Evolutionary conservation across 2,329 filamentous ascomycete genomes (phyloP).

Genomic region (Exserohilum turcica): DNA sequence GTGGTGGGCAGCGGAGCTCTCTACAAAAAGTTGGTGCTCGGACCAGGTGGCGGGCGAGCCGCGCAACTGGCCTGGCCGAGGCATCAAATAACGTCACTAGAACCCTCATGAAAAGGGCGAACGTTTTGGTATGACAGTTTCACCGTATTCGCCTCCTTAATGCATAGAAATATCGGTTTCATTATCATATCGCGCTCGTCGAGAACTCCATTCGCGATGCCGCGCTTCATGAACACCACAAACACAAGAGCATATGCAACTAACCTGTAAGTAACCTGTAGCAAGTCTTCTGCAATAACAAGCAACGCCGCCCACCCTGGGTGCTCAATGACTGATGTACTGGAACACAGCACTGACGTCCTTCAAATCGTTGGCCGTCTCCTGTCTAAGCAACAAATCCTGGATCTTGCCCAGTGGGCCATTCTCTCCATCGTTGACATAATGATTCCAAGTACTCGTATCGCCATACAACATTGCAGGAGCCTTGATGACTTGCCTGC

Average conservation of each 20-base stretch:
- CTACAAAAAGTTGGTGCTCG: slow-evolving; percentile 16
- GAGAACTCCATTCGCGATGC: not conserved
- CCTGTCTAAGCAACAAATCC: slow-evolving; percentile 86
- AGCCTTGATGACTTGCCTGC: slow-evolving; percentile 85
- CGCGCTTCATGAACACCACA: slow-evolving; percentile 2
- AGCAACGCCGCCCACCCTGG: not conserved
- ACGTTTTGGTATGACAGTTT: not conserved
- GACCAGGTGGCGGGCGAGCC: slow-evolving; percentile 11
- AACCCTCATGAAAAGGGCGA: not conserved
- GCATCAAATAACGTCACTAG: not conserved
- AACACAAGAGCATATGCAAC: slow-evolving; percentile 4
- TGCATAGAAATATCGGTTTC: not conserved
- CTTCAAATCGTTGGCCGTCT: slow-evolving; percentile 65
- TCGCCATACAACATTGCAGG: slow-evolving; percentile 96
- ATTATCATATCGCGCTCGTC: not conserved
- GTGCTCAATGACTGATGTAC: slow-evolving; percentile 86
- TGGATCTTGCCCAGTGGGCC: slow-evolving; percentile 80
- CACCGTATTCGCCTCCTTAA: not conserved
- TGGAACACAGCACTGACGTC: slow-evolving; percentile 96
- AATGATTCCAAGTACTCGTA: slow-evolving; percentile 99
- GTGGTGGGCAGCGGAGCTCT: slow-evolving; percentile 1
- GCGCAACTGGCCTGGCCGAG: not conserved
- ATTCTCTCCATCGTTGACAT: slow-evolving; percentile 73
- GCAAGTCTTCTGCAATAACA: not conserved
- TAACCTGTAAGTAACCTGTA: not conserved